Conservation (phyloP, 2,329 filamentous ascomycete species). For the Chaetothyriales sp. region DNA sequence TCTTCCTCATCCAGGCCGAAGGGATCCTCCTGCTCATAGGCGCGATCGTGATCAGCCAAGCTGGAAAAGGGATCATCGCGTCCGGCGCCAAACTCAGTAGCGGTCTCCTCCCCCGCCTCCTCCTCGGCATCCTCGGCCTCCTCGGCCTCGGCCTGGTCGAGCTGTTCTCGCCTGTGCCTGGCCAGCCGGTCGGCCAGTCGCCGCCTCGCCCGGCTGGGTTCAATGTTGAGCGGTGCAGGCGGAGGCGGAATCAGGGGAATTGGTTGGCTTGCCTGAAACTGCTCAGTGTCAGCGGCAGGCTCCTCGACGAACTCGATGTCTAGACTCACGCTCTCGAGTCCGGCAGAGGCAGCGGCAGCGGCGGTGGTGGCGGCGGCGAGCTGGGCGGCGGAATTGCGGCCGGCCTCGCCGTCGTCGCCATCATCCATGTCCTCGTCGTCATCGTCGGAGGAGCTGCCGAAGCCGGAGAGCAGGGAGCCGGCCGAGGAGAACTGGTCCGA, state of each 20-base stretch:
- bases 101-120: conserved; percentile 13
- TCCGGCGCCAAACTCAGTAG: conserved; percentile 20
- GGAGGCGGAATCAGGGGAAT: conserved; percentile 37
- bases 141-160: conserved; percentile 20
- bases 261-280: conserved; percentile 25
- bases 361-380: conserved; percentile 10
- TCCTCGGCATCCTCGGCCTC: too few relatives aligned
- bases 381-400: conserved; percentile 8
- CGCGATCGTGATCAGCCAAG: conserved; percentile 29
- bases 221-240: conserved; percentile 70
- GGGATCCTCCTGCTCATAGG: conserved; percentile 20
- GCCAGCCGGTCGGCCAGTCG: conserved; percentile 82
- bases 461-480: conserved; percentile 70
- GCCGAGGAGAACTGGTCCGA: conserved; percentile 59
- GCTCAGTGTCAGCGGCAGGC: conserved; percentile 30
- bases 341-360: conserved; percentile 19
- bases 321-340: conserved; percentile 55
- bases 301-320: conserved; percentile 27
- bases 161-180: conserved; percentile 46
- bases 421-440: conserved; percentile 91
- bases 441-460: conserved; percentile 88
- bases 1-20: conserved; percentile 19
- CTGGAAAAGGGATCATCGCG: conserved; percentile 18
- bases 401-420: conserved; percentile 13
- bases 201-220: conserved; percentile 71